These are phyloP conservation scores for Fusarium mexicanum DNA, from an alignment of 2,329 filamentous ascomycete genomes.

Conservation along the genomic window DNA sequence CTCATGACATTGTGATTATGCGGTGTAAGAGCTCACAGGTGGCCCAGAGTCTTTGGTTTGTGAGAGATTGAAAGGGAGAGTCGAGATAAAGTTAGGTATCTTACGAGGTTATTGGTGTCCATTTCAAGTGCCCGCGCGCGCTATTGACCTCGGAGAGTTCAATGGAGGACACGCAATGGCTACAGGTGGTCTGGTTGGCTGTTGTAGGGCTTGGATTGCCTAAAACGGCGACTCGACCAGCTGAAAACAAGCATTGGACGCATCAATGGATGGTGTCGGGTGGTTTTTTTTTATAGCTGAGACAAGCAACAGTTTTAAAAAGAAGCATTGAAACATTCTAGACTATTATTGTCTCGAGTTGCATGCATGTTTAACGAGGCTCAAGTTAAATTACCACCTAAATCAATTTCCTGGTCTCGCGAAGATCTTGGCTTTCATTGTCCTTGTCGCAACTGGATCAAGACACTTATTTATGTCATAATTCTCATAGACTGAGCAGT, in stretches of 20 bases:
- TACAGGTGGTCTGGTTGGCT: slow-evolving; percentile 6
- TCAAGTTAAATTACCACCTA: background rate
- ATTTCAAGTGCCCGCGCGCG: background rate
- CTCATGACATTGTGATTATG: slow-evolving; percentile 53
- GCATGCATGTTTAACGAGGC: background rate
- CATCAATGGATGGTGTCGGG: background rate
- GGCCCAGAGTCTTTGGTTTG: slow-evolving; percentile 12
- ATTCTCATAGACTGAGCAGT: background rate
- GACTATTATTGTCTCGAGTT: background rate
- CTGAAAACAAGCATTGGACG: slow-evolving; percentile 12
- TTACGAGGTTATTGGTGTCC: background rate
- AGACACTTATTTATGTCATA: slow-evolving; percentile 11
- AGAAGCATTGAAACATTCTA: background rate
- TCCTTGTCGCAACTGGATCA: background rate
- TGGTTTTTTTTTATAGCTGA: slow-evolving; percentile 4
- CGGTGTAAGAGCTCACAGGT: slow-evolving; percentile 29
- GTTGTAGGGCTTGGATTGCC: slow-evolving; percentile 9
- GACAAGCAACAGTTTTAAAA: background rate
- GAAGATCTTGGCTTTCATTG: background rate
- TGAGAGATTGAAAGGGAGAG: background rate
- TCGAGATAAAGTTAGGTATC: background rate
- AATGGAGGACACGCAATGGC: slow-evolving; percentile 15
- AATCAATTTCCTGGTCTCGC: background rate
- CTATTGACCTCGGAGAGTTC: background rate
- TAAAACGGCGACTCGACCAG: slow-evolving; percentile 16